A percentile compares a stretch with the other conserved stretches of the same genome.
Conservation (phyloP, 2,329 filamentous ascomycete genomes). For the Aschersonia sp. region DNA sequence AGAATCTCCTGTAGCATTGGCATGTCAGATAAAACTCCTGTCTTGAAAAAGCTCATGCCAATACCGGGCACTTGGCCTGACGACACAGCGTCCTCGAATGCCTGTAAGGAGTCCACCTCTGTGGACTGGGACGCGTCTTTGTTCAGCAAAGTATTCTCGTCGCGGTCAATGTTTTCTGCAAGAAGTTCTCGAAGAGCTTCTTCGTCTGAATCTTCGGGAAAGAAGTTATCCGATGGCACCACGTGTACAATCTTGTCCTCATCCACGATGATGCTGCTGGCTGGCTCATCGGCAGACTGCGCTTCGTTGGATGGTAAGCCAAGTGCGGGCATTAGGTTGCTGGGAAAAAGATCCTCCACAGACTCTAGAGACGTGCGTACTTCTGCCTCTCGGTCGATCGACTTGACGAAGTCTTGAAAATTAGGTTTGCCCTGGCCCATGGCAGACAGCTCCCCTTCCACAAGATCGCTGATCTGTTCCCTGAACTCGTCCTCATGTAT, state of each 20-base stretch:
- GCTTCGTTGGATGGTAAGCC: slow-evolving; percentile 29
- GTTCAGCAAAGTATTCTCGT: too few species aligned
- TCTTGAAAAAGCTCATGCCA: slow-evolving; percentile 25
- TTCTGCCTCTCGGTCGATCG: slow-evolving; percentile 33
- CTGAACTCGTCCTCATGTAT: slow-evolving; percentile 81
- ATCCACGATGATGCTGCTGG: slow-evolving; percentile 44
- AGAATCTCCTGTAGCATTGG: slow-evolving; percentile 23
- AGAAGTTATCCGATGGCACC: slow-evolving; percentile 32
- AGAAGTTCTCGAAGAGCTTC: slow-evolving; percentile 20
- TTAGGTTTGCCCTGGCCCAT: slow-evolving; percentile 24
- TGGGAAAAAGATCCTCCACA: slow-evolving; percentile 73
- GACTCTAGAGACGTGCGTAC: slow-evolving; percentile 73
- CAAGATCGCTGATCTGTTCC: slow-evolving; percentile 47
- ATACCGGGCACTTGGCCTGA: slow-evolving; percentile 17
- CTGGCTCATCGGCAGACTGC: slow-evolving; percentile 13
- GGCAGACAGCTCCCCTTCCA: slow-evolving; percentile 44
- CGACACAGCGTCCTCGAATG: neutral
- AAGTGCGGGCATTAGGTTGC: slow-evolving; percentile 39
- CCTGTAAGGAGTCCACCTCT: neutral
- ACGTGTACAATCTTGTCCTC: slow-evolving; percentile 44
- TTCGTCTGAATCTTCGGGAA: slow-evolving; percentile 38
- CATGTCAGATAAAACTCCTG: slow-evolving; percentile 20
- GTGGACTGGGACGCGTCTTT: too few species aligned
- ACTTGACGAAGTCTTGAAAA: slow-evolving; percentile 53
- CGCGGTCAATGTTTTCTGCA: neutral